phyloP scores from a whole-genome alignment of 108 stramenopile genomes.

The Nitzschia putrida region DNA sequence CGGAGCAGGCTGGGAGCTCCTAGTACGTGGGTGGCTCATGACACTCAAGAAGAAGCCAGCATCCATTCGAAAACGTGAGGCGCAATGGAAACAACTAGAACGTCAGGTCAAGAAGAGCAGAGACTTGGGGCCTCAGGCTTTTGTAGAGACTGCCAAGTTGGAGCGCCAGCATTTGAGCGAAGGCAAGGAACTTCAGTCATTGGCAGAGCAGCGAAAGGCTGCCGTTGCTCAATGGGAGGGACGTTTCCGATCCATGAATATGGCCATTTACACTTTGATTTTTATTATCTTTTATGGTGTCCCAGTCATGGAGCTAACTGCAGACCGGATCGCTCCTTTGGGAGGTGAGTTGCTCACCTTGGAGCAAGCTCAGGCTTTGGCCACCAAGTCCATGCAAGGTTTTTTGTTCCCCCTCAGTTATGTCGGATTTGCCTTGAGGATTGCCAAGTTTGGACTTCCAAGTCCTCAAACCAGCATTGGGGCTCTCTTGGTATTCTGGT shows the following conservation, averaged over 20 bases:
- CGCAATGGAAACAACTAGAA: conserved; percentile 48
- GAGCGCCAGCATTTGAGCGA: conserved; percentile 70
- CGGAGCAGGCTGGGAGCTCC: conserved; percentile 56
- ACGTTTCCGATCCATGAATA: conserved; percentile 38
- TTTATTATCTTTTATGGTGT: conserved; percentile 68
- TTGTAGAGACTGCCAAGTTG: conserved; percentile 82
- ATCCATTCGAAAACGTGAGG: conserved; percentile 44
- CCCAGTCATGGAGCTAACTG: conserved; percentile 62
- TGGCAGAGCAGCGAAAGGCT: conserved; percentile 39
- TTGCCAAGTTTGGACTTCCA: conserved; percentile 61
- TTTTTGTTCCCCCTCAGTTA: conserved; percentile 71
- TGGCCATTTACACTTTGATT: conserved; percentile 37
- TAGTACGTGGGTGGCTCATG: conserved; percentile 44
- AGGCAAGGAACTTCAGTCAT: conserved; percentile 56
- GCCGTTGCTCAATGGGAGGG: conserved; percentile 40
- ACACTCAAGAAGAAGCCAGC: conserved; percentile 44
- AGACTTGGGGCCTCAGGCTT: conserved; percentile 66
- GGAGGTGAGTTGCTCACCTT: conserved; percentile 35
- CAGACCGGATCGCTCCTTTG: neutral
- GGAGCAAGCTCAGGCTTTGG: conserved; percentile 39
- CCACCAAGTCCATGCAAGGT: conserved; percentile 49
- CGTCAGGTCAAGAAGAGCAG: conserved; percentile 58
- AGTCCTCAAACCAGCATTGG: conserved; percentile 51
- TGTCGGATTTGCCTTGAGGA: conserved; percentile 63
- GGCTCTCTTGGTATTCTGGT: conserved; percentile 75